Evolutionary conservation across 2,329 filamentous ascomycete genomes (phyloP).

Genomic region (Lachnellula occidentalis): DNA sequence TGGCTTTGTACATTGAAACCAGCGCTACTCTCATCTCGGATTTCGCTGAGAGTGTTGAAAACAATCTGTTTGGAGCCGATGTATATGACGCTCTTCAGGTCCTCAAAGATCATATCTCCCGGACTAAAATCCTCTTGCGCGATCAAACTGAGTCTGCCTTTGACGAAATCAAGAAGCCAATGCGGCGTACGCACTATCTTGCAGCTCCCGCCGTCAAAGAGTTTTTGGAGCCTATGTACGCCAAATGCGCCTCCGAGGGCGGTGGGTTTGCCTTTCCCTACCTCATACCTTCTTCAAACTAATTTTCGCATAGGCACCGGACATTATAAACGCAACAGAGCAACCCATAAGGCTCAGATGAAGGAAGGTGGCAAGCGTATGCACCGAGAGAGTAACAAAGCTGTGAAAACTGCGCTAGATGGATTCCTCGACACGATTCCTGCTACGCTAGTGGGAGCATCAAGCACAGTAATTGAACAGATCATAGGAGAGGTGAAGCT

Average conservation of each 20-base stretch:
- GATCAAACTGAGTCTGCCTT: neutral
- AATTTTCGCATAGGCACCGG: slow-evolving; percentile 7
- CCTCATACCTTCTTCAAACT: neutral
- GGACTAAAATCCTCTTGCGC: neutral
- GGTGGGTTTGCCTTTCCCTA: slow-evolving; percentile 1
- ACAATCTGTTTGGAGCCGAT: neutral
- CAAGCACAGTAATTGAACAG: neutral
- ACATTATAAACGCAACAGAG: slow-evolving; percentile 12
- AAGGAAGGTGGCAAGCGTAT: slow-evolving; percentile 4
- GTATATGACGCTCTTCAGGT: slow-evolving; percentile 3
- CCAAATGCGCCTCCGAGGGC: slow-evolving; percentile 5
- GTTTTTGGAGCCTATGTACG: slow-evolving; percentile 9
- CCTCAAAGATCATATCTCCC: slow-evolving; percentile 6
- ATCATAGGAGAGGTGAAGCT: slow-evolving; percentile 4
- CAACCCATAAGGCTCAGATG: slow-evolving; percentile 1
- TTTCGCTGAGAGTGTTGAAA: neutral
- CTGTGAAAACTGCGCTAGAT: slow-evolving; percentile 3
- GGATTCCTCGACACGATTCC: neutral
- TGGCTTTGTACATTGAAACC: neutral
- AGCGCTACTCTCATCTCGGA: slow-evolving; percentile 2
- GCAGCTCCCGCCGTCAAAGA: slow-evolving; percentile 3
- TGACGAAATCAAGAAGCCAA: neutral
- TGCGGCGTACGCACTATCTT: slow-evolving; percentile 6
- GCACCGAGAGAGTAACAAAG: slow-evolving; percentile 3
- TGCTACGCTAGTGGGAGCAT: neutral